A percentile compares a stretch with the other conserved stretches of the same genome.
Evolutionary conservation across 129 eudicot genomes (phyloP).

Genomic region (Centella asiatica): DNA sequence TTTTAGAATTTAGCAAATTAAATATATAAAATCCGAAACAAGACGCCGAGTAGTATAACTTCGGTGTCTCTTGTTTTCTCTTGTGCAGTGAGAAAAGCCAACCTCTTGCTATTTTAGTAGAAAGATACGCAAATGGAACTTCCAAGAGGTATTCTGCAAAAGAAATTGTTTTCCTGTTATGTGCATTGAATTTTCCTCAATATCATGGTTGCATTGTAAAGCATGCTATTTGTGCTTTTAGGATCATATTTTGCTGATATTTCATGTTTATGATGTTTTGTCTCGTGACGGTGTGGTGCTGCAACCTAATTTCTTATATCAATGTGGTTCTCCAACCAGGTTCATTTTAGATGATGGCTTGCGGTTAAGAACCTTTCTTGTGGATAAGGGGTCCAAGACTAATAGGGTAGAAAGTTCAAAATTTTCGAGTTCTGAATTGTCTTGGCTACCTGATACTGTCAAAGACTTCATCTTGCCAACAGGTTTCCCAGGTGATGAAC

Average conservation of each 20-base stretch:
- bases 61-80: constrained; percentile 1
- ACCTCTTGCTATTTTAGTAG: constrained; percentile 53
- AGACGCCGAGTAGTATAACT: background rate
- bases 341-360: constrained; percentile 46
- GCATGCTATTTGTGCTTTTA: constrained; percentile 1
- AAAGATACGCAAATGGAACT: constrained; percentile 66
- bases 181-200: background rate
- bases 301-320: too few species aligned
- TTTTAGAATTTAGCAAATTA: too few species aligned
- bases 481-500: constrained; percentile 72
- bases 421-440: constrained; percentile 27
- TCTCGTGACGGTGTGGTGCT: too few species aligned
- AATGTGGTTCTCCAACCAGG: constrained; percentile 32
- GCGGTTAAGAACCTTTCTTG: constrained; percentile 40
- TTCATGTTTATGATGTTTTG: background rate
- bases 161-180: background rate
- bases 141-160: constrained; percentile 48
- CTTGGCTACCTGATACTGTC: constrained; percentile 72
- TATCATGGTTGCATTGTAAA: background rate
- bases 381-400: constrained; percentile 25
- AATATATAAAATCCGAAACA: too few species aligned
- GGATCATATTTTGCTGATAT: background rate
- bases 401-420: constrained; percentile 17
- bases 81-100: constrained; percentile 30
- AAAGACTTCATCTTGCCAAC: constrained; percentile 83